Evolutionary conservation across 805 yeast species (phyloP).

Genomic region (Metschnikowia corniflorae): DNA sequence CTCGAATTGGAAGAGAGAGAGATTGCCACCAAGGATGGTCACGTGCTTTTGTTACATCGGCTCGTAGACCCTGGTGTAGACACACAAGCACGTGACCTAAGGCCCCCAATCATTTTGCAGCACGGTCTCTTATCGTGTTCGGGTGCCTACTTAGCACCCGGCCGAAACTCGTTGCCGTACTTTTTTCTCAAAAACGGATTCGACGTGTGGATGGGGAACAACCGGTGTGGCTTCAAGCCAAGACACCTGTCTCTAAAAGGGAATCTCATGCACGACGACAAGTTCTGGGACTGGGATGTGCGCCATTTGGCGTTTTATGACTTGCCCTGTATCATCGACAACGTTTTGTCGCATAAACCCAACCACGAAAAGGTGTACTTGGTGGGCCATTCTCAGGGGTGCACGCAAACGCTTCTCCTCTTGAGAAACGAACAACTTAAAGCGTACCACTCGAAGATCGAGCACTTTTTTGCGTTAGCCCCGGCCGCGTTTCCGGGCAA

Average conservation of each 20-base stretch:
- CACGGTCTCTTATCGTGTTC: conserved; percentile 89
- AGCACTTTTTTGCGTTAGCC: conserved; percentile 71
- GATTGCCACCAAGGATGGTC: conserved; percentile 78
- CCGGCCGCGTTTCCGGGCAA: conserved; percentile 92
- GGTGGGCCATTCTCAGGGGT: conserved; percentile 90
- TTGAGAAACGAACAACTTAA: conserved; percentile 42
- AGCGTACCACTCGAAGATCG: conserved; percentile 50
- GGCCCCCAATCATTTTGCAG: conserved; percentile 67
- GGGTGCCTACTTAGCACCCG: conserved; percentile 83
- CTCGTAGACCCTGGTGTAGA: conserved; percentile 48
- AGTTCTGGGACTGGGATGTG: conserved; percentile 94
- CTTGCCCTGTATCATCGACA: conserved; percentile 66
- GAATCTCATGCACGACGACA: conserved; percentile 37
- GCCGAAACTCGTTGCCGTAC: conserved; percentile 71
- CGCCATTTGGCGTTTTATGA: conserved; percentile 78
- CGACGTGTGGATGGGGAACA: conserved; percentile 91
- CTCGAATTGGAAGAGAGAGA: conserved; percentile 56
- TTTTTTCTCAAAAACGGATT: conserved; percentile 52
- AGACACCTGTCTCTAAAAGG: conserved; percentile 44
- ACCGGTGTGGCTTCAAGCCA: conserved; percentile 81
- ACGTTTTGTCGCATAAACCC: conserved; percentile 46
- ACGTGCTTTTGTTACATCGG: conserved; percentile 61
- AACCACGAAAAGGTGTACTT: conserved; percentile 49
- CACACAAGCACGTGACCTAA: conserved; percentile 24
- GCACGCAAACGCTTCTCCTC: conserved; percentile 76